Evolutionary conservation across 495 filamentous ascomycete species (phyloP).

Genomic region (Neurospora terricola): DNA sequence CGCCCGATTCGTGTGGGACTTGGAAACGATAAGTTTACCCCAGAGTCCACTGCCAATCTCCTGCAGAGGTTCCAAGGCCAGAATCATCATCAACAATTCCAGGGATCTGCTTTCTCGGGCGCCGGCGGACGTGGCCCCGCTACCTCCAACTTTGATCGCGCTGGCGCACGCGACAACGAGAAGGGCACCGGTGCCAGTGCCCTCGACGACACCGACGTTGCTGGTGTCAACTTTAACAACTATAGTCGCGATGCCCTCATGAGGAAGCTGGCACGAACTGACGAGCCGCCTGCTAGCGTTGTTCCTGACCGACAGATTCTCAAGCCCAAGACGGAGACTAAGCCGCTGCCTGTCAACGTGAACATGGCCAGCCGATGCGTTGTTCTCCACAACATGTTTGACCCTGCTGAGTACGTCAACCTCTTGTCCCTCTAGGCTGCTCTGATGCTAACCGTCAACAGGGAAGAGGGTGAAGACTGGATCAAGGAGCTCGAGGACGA

Average conservation of each 20-base stretch:
- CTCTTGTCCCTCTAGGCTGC: neutral
- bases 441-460: conserved; percentile 42
- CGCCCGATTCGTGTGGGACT: conserved; percentile 97
- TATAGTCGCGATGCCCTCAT: conserved; percentile 95
- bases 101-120: conserved; percentile 92
- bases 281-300: conserved; percentile 62
- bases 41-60: conserved; percentile 86
- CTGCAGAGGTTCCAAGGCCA: conserved; percentile 80
- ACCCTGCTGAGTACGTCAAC: conserved; percentile 70
- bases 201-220: conserved; percentile 95
- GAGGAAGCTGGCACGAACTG: conserved; percentile 93
- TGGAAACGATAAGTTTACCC: conserved; percentile 99
- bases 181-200: conserved; percentile 91
- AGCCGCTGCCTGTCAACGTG: conserved; percentile 73
- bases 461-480: conserved; percentile 82
- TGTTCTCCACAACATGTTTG: conserved; percentile 91
- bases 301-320: conserved; percentile 58
- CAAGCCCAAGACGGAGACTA: conserved; percentile 72
- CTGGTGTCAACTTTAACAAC: conserved; percentile 98
- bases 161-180: conserved; percentile 81
- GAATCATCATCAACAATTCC: conserved; percentile 65
- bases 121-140: conserved; percentile 81
- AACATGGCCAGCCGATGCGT: conserved; percentile 93
- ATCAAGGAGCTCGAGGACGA: conserved; percentile 91
- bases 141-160: conserved; percentile 87